phyloP scores from a whole-genome alignment of 2,329 filamentous ascomycete species.

The Pleoardoris graminearum region DNA sequence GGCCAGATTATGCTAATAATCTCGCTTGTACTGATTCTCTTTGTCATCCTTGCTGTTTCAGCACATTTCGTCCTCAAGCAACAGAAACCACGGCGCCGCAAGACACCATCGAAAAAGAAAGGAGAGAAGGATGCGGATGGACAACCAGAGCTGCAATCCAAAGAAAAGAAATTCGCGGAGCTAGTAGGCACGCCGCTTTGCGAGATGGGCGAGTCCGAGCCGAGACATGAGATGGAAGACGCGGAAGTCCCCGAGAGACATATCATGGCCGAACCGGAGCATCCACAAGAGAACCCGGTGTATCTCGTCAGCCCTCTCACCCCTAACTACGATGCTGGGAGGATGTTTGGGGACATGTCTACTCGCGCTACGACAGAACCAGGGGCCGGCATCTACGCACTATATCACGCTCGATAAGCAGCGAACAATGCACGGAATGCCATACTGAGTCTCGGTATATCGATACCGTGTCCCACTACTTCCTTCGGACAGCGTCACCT shows the following conservation, averaged over 20 bases:
- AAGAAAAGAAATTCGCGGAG: constrained; percentile 19
- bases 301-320: constrained; percentile 7
- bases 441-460: background rate
- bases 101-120: constrained; percentile 10
- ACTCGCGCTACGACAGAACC: background rate
- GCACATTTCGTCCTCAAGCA: constrained; percentile 18
- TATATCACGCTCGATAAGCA: constrained; percentile 7
- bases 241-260: constrained; percentile 16
- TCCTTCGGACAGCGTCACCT: background rate
- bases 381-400: constrained; percentile 10
- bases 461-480: background rate
- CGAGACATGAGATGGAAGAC: constrained; percentile 24
- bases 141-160: constrained; percentile 14
- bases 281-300: constrained; percentile 9
- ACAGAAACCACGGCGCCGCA: constrained; percentile 10
- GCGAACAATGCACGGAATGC: background rate
- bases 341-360: constrained; percentile 12
- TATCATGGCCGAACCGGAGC: constrained; percentile 7
- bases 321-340: constrained; percentile 9
- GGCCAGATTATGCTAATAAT: constrained; percentile 26
- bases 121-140: background rate
- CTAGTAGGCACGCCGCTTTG: constrained; percentile 18
- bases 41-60: constrained; percentile 16
- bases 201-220: constrained; percentile 22
- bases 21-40: constrained; percentile 21